A percentile compares a stretch with the other conserved stretches of the same genome.
These are phyloP conservation scores for Eucalyptus sideroxylon DNA, from an alignment of 345 rosid species.

Conservation along the genomic window DNA sequence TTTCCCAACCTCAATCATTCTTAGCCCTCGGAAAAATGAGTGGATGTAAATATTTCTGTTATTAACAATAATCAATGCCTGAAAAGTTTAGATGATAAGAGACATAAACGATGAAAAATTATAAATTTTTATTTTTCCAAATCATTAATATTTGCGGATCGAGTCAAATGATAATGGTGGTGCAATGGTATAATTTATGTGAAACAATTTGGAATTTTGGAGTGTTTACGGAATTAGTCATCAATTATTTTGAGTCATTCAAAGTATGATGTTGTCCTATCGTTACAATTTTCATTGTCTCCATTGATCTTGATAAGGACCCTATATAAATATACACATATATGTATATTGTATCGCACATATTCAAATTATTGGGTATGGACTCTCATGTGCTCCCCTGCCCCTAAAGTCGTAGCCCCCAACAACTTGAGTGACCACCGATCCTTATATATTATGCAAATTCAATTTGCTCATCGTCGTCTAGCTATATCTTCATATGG, in stretches of 20 bases:
- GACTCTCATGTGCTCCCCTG: neutral
- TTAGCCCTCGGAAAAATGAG: neutral
- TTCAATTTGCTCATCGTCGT: neutral
- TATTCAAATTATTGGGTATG: neutral
- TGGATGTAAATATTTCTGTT: neutral
- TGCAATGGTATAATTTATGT: neutral
- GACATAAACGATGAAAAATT: neutral
- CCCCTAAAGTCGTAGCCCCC: neutral
- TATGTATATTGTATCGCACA: neutral
- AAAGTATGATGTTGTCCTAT: neutral
- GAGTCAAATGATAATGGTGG: neutral
- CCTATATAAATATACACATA: fast-evolving
- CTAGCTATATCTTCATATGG: neutral
- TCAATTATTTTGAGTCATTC: neutral
- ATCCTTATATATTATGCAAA: neutral
- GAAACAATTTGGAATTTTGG: neutral
- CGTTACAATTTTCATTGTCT: neutral
- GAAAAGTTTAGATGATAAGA: neutral
- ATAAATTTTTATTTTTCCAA: neutral
- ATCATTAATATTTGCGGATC: neutral
- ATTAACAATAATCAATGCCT: neutral
- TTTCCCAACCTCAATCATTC: neutral
- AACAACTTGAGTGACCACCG: neutral
- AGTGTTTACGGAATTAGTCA: neutral
- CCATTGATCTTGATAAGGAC: neutral